Percentiles rank a stretch among this genome's conserved stretches.
Conservation (phyloP, 768 basidiomycete species). For the Leccinum rimulosum region DNA sequence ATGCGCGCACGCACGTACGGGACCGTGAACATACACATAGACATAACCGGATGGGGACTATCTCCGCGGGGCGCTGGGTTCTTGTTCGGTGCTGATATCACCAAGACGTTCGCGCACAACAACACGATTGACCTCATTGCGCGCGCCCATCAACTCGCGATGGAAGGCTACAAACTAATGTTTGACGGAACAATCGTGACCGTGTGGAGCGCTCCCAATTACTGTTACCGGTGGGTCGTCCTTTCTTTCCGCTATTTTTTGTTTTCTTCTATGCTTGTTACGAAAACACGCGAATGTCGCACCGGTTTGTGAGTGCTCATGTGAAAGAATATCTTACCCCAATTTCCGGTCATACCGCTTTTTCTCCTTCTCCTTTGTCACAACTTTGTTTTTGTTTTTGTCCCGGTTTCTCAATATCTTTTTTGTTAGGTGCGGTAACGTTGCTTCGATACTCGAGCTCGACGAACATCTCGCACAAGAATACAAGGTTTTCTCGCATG, state of each 20-base stretch:
- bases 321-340: constrained; percentile 4
- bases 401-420: neutral
- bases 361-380: constrained; percentile 8
- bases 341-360: constrained; percentile 25
- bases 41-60: constrained; percentile 92
- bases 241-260: neutral
- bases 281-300: neutral
- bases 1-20: neutral
- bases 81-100: constrained; percentile 91
- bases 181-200: constrained; percentile 94
- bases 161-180: constrained; percentile 98
- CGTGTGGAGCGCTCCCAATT: constrained; percentile 98
- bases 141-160: constrained; percentile 94
- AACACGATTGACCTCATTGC: constrained; percentile 96
- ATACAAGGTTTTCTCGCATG: constrained; percentile 94
- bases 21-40: constrained; percentile 34
- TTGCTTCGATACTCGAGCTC: constrained; percentile 90
- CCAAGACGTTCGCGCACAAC: constrained; percentile 83
- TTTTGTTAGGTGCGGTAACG: constrained; percentile 80
- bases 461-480: constrained; percentile 92
- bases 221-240: constrained; percentile 84
- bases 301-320: constrained; percentile 2
- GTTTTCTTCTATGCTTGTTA: neutral
- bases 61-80: constrained; percentile 98
- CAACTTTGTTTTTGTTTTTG: neutral